Conservation (phyloP, 345 rosid genomes). For the Excoecaria agallocha region DNA sequence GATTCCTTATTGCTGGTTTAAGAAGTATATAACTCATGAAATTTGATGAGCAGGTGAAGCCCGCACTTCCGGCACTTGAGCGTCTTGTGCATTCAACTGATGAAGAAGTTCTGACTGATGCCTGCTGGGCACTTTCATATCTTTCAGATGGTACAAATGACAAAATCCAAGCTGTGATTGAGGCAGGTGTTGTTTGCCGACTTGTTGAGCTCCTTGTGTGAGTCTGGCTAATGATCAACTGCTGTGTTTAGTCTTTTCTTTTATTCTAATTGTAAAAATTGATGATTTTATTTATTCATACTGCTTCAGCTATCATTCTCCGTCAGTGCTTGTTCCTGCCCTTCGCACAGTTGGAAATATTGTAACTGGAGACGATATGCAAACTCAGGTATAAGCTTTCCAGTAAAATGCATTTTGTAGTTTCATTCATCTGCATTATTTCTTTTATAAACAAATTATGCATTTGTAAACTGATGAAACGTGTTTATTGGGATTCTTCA, state of each 20-base stretch:
- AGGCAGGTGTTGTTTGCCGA: slow-evolving; percentile 25
- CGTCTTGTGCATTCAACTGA: slow-evolving; percentile 31
- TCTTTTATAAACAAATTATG: not conserved
- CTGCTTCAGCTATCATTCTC: slow-evolving; percentile 26
- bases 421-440: not conserved
- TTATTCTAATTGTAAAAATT: not conserved
- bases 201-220: slow-evolving; percentile 30
- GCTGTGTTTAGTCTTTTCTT: not conserved
- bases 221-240: slow-evolving; percentile 2
- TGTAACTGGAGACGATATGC: slow-evolving; percentile 30
- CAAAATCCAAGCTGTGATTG: slow-evolving; percentile 34
- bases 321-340: slow-evolving; percentile 33
- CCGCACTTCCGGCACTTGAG: slow-evolving; percentile 27
- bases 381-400: slow-evolving; percentile 27
- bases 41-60: slow-evolving; percentile 20
- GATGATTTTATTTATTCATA: not conserved
- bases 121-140: slow-evolving; percentile 35
- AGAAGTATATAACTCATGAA: not conserved
- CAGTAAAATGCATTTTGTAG: not conserved
- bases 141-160: slow-evolving; percentile 35
- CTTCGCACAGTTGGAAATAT: slow-evolving; percentile 32
- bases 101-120: slow-evolving; percentile 32
- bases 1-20: not conserved
- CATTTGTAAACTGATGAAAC: not conserved
- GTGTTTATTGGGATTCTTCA: not conserved